Conservation (phyloP, 768 basidiomycete genomes). For the Kwoniella europaea region DNA sequence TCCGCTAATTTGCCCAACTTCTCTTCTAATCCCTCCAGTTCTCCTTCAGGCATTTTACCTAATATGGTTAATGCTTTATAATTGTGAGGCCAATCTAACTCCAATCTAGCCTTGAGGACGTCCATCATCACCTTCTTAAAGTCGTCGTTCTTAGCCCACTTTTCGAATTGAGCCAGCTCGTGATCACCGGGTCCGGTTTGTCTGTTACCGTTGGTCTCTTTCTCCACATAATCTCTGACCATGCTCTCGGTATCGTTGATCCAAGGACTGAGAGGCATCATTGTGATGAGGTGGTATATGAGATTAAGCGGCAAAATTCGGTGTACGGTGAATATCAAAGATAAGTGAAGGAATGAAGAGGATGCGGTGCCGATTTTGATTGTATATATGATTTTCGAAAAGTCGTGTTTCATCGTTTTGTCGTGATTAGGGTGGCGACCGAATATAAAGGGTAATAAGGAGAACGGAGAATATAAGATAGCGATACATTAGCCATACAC, state of each 20-base stretch:
- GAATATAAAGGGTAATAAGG: not conserved
- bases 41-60: slow-evolving; percentile 27
- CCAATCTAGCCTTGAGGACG: slow-evolving; percentile 44
- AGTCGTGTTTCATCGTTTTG: slow-evolving; percentile 9
- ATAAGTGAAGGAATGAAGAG: not conserved
- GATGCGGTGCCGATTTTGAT: not conserved
- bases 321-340: not conserved
- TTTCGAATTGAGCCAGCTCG: slow-evolving; percentile 31
- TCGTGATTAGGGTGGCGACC: not conserved
- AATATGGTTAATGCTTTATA: slow-evolving; percentile 51
- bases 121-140: slow-evolving; percentile 45
- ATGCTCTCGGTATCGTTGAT: slow-evolving; percentile 34
- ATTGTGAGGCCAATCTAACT: slow-evolving; percentile 48
- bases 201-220: slow-evolving; percentile 35
- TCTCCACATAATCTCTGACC: slow-evolving; percentile 44
- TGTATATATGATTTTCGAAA: not conserved
- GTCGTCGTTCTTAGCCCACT: slow-evolving; percentile 44
- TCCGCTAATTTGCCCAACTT: slow-evolving; percentile 36
- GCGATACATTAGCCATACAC: slow-evolving; percentile 7
- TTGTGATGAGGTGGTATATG: not conserved
- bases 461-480: slow-evolving; percentile 6
- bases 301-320: not conserved
- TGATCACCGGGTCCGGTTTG: slow-evolving; percentile 26
- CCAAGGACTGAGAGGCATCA: slow-evolving; percentile 27
- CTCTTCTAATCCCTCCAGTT: slow-evolving; percentile 29